Conservation (phyloP, 2,329 filamentous ascomycete species). For the Rhynchosporium secalis region DNA sequence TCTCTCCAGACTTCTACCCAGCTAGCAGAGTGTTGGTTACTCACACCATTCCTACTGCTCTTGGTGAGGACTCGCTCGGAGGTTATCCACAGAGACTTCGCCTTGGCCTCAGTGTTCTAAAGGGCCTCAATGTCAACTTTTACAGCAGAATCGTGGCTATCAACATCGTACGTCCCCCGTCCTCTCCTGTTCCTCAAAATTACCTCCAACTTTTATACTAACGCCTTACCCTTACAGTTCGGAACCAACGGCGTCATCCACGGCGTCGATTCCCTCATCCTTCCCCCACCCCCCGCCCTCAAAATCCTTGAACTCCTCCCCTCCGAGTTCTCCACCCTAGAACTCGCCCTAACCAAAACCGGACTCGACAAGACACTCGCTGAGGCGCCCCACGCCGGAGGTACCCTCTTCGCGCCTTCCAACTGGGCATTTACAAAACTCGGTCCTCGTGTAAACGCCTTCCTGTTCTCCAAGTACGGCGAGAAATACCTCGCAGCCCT, state of each 20-base stretch:
- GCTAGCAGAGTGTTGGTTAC: slow-evolving; percentile 64
- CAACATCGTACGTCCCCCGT: slow-evolving; percentile 60
- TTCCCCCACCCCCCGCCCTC: slow-evolving; percentile 68
- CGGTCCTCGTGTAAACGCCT: slow-evolving; percentile 72
- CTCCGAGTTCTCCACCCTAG: slow-evolving; percentile 73
- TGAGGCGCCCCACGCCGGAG: slow-evolving; percentile 56
- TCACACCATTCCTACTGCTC: slow-evolving; percentile 72
- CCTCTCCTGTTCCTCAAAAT: neutral
- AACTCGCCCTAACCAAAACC: slow-evolving; percentile 73
- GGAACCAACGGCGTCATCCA: slow-evolving; percentile 82
- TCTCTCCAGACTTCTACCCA: slow-evolving; percentile 67
- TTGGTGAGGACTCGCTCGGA: slow-evolving; percentile 60
- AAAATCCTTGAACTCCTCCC: slow-evolving; percentile 67
- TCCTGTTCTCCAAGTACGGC: slow-evolving; percentile 79
- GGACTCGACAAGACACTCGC: slow-evolving; percentile 64
- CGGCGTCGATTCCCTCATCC: slow-evolving; percentile 70
- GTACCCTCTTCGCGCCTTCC: slow-evolving; percentile 77
- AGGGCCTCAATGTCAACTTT: slow-evolving; percentile 73
- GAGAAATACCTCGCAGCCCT: slow-evolving; percentile 75
- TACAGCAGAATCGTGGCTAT: slow-evolving; percentile 68
- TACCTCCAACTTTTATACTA: slow-evolving; percentile 2
- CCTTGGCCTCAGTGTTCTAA: slow-evolving; percentile 58
- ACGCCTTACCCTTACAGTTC: slow-evolving; percentile 45
- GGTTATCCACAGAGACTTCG: slow-evolving; percentile 71
- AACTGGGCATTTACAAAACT: slow-evolving; percentile 80